Conservation (phyloP, 139 green algal genomes). For the Zygnema circumcarinatum region DNA sequence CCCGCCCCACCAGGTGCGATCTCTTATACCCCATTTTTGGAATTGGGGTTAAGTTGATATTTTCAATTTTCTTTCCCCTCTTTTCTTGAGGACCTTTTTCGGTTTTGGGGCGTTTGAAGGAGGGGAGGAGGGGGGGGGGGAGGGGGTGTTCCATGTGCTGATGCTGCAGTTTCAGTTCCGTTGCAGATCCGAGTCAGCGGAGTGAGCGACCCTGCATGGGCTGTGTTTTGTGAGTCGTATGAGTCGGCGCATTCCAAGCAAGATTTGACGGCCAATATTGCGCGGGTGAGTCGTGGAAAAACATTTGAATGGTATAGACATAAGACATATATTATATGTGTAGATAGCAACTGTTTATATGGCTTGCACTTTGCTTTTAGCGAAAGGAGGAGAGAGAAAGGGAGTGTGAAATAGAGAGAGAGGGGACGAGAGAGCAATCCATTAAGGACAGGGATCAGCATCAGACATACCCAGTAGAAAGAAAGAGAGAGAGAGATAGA, state of each 20-base stretch:
- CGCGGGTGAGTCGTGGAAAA: conserved; percentile 19
- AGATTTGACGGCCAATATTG: conserved; percentile 48
- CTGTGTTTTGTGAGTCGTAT: conserved; percentile 62
- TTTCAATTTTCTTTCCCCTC: no score
- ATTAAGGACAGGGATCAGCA: no score
- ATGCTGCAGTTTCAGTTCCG: neutral
- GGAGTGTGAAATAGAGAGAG: no score
- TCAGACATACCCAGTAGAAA: no score
- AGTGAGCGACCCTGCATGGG: conserved; percentile 27
- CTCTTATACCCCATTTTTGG: neutral
- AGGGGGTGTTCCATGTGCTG: neutral
- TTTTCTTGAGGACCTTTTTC: no score
- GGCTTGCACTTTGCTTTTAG: no score
- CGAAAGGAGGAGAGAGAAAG: no score
- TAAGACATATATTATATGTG: no score
- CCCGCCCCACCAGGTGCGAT: conserved; percentile 17
- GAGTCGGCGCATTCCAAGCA: conserved; percentile 57
- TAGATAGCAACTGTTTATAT: no score
- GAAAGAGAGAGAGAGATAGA: no score
- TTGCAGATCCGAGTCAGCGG: conserved; percentile 45
- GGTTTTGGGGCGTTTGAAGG: neutral
- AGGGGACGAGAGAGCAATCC: no score
- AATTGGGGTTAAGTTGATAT: neutral
- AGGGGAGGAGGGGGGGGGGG: neutral
- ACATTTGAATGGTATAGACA: neutral